Percentiles rank a stretch among this genome's conserved stretches.
Evolutionary conservation across 2,329 filamentous ascomycete genomes (phyloP).

Genomic region (Alternaria gaisen): DNA sequence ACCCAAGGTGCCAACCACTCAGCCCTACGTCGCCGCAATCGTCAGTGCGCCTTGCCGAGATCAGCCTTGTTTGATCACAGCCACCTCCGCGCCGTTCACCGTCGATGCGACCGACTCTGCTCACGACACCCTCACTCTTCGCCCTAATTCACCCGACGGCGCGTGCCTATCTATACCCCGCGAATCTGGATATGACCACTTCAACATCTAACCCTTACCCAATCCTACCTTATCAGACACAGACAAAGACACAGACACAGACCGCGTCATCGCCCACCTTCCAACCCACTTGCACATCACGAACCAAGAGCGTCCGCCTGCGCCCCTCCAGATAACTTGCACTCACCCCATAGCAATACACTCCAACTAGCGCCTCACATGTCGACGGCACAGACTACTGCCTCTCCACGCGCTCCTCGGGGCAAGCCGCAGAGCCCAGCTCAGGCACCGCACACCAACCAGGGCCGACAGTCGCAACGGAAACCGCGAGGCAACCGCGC

Average conservation of each 20-base stretch:
- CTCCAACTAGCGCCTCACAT: slow-evolving; percentile 32
- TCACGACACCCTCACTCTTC: slow-evolving; percentile 18
- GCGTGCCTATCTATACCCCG: slow-evolving; percentile 34
- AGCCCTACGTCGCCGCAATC: slow-evolving; percentile 32
- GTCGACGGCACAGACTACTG: slow-evolving; percentile 44
- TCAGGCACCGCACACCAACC: slow-evolving; percentile 36
- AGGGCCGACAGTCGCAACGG: slow-evolving; percentile 39
- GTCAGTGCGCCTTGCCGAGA: slow-evolving; percentile 29
- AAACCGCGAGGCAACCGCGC: slow-evolving; percentile 46
- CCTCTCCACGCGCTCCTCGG: slow-evolving; percentile 47
- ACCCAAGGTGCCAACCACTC: slow-evolving; percentile 11
- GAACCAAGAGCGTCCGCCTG: slow-evolving; percentile 33
- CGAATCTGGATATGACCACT: slow-evolving; percentile 48
- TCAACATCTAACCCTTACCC: slow-evolving; percentile 35
- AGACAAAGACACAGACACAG: slow-evolving; percentile 27
- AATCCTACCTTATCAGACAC: slow-evolving; percentile 31
- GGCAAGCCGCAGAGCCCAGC: slow-evolving; percentile 45
- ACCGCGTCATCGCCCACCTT: slow-evolving; percentile 37
- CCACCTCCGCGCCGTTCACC: slow-evolving; percentile 34
- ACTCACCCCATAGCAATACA: slow-evolving; percentile 12
- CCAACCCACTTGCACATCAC: slow-evolving; percentile 22
- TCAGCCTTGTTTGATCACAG: slow-evolving; percentile 29
- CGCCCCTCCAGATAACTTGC: slow-evolving; percentile 40
- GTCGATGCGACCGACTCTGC: slow-evolving; percentile 23
- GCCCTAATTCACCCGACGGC: slow-evolving; percentile 25